Conservation (phyloP, 805 yeast species). For the Saccharomycopsis capsularis region DNA sequence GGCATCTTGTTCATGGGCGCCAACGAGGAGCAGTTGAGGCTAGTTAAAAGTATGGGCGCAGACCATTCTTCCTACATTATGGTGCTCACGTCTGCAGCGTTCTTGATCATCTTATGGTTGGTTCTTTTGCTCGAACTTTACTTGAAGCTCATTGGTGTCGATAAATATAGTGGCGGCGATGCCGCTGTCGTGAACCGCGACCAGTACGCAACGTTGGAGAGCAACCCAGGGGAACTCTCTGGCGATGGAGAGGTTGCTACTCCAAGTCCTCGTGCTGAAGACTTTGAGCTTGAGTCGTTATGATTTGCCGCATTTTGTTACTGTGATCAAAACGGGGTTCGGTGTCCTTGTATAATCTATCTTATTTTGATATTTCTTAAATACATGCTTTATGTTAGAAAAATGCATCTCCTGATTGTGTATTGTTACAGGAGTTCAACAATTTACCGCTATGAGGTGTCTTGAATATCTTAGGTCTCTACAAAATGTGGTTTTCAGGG, state of each 20-base stretch:
- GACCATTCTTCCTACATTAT: slow-evolving; percentile 81
- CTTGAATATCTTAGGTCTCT: no score
- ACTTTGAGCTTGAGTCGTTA: slow-evolving; percentile 14
- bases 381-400: no score
- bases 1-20: slow-evolving; percentile 91
- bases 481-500: no score
- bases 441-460: no score
- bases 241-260: neutral
- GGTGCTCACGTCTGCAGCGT: slow-evolving; percentile 65
- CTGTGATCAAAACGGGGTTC: no score
- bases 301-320: no score
- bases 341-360: no score
- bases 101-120: slow-evolving; percentile 62
- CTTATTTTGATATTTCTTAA: no score
- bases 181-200: neutral
- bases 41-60: slow-evolving; percentile 68
- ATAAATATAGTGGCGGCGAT: slow-evolving; percentile 15
- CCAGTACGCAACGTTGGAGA: slow-evolving; percentile 8
- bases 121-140: slow-evolving; percentile 54
- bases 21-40: slow-evolving; percentile 73
- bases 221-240: neutral
- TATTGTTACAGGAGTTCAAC: no score
- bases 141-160: slow-evolving; percentile 32
- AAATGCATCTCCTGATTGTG: no score
- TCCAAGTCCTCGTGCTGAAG: neutral